Base-by-base conservation (phyloP, 2,329 filamentous ascomycete species). In the Magnaporthales sp. region DNA sequence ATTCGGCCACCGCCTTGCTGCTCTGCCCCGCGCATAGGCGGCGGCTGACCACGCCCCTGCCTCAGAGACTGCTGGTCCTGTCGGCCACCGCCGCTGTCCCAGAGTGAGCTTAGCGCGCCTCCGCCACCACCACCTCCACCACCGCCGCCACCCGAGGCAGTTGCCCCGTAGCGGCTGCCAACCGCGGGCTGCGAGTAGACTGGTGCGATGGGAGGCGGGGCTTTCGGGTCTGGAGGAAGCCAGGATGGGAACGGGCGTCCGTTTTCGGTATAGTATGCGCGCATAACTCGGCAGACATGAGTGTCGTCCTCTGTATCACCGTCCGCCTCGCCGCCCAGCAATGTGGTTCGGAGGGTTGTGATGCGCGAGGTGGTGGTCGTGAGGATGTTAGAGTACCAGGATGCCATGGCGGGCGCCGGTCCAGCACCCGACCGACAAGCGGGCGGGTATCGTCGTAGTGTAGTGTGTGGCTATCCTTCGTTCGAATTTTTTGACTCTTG, bases 261-360 rank as follows among this genome's bases (percentile, higher is more conserved):
- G 75, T 96, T 95, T 77, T 98, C 93, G 65, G 83, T 86, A 83
- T 99, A 98, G 84, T 98, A 97, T 72, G 88, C 90, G 73, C 95
- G 91, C 29, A 99, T 87, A 46, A 96, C 93, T 73, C 95, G 91
- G 79, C 92, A 96, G 74, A 98, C 91, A 80, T 98, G 93, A 2
- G 93, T 96, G 80, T 96, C 92, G 80, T 98, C 93, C 78, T 96
- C 86, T 69, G 87, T 89, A 74, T 91, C 88, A 77, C 89, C 89
- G 77, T 90, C 88, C 71, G 83, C 81, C 70, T 90, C 88, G 75
- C 82, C 81, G 70, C 84, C 80, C 66, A 91, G 86, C 70, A 93
- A 87, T 69, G 92, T 87, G 68, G 89, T 89, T 73, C 86, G 85
- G 66, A 89, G 83, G 71, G 86, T 84, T 70, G 84, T 86, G 75